Percentiles rank a stretch among this genome's conserved stretches.
Conservation (phyloP, 2,329 filamentous ascomycete genomes). For the Trichoderma sp. region DNA sequence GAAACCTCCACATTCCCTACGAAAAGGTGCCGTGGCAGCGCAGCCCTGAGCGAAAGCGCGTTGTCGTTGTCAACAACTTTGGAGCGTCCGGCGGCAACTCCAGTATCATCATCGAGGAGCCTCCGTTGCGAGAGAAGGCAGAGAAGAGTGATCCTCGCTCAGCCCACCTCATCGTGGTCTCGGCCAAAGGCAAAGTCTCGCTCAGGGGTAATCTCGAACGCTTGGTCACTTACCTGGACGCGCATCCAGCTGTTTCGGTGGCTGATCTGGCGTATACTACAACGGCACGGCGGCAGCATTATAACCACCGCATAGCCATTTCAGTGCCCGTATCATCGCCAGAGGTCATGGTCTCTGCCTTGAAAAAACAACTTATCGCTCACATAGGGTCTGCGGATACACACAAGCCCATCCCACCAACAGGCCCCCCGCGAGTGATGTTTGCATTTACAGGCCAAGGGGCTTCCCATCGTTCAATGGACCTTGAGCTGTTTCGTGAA, state of each 20-base stretch:
- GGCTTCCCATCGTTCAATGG: conserved; percentile 39
- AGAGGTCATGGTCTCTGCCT: background rate
- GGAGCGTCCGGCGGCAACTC: conserved; percentile 61
- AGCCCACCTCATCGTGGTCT: background rate
- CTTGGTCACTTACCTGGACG: conserved; percentile 43
- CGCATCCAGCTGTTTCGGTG: conserved; percentile 56
- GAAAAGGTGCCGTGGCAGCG: background rate
- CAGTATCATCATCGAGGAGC: conserved; percentile 66
- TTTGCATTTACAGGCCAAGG: conserved; percentile 55
- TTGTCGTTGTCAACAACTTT: conserved; percentile 54
- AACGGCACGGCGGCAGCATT: conserved; percentile 35
- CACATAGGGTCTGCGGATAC: background rate
- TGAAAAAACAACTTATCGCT: background rate
- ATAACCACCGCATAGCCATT: conserved; percentile 24
- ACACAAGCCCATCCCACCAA: background rate
- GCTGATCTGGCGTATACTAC: conserved; percentile 57
- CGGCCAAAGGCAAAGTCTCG: background rate
- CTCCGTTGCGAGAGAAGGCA: conserved; percentile 62
- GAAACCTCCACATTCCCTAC: conserved; percentile 52
- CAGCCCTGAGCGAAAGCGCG: background rate
- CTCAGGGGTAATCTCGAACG: background rate
- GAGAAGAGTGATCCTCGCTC: background rate
- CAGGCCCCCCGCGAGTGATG: conserved; percentile 28
- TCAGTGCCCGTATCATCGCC: background rate
- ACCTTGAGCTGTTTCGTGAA: conserved; percentile 41